Evolutionary conservation across 371 early-diverging fungal genomes (phyloP), one percentile per base, ranked within the genome.

Genomic region (Haplosporangium sp.): DNA sequence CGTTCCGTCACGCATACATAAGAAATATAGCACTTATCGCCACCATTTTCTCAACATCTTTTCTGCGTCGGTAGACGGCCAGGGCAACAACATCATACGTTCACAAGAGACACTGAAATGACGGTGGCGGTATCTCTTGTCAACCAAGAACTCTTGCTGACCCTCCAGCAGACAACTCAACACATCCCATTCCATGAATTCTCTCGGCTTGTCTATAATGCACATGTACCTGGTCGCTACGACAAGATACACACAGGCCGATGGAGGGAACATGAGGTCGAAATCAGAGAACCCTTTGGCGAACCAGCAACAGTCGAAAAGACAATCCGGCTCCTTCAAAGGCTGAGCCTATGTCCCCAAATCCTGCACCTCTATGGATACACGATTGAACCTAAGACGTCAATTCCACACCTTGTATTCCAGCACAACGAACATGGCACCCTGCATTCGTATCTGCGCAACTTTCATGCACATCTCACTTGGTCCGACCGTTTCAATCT

Each of bases 401-500:
- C 57, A 0, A 41, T 53, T 3, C 64, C 69, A 14, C 64, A 64
- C 38, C 55, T 79, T 9, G 56, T 79, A 43, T 54, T 79, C 46
- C 72, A 79, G 36, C 79, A 79, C 38, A 68, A 59, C 20, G 79
- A 79, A 60, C 79, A 79, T 23, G 79, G 79, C 47, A 64, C 69
- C 5, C 57, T 79, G 11, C 72, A 79, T 48, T 79, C 79, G 8
- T 79, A 79, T 47, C 69, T 79, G 41, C 52, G 54, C 42, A 79
- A 79, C 45, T 79, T 79, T 20, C 79, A 79, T 51, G 61, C 73
- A 16, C 79, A 79, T 29, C 69, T 79, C 14, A 72, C 79, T 14
- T 79, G 79, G 79, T 47, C 79, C 13, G 79, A 79, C 41, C 79
- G 79, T 20, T 79, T 71, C 55, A 79, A 79, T 36, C 69, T 79